Base-by-base conservation (phyloP, 2,329 filamentous ascomycete genomes). In the Ceratocystis harringtonii region DNA sequence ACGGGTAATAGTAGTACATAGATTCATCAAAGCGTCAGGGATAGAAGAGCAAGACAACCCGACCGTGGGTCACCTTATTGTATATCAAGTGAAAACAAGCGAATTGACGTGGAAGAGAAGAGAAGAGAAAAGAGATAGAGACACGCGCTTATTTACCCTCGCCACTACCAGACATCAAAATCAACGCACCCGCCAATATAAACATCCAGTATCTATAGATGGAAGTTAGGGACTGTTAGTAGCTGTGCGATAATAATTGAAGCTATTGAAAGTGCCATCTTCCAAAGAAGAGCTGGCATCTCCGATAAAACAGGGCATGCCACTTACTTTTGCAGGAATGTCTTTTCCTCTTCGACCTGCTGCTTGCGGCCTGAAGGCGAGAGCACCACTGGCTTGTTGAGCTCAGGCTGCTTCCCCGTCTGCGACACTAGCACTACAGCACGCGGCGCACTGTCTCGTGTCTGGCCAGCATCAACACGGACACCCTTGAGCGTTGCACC, bases 301-400 rank as follows among this genome's bases (percentile, higher is more conserved):
- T 28, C 48, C 19, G 44, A 8, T 52, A 1, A 43, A 2, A 61
- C 41, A 25, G 36, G 7, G 15, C 32, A 17, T 36, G 25, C 12
- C 57, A 78, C 80, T 70, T 77, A 87, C 84, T 85, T 87, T 74
- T 87, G 84, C 66, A 88, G 72, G 68, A 88, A 78, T 1, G 81
- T 79, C 79, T 86, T 88, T 76, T 87, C 83, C 71, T 80, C 79
- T 68, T 78, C 77, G 65, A 75, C 79, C 52, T 80, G 79, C 73
- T 82, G 78, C 75, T 78, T 83, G 17, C 85, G 85, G 69, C 85
- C 81, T 30, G 44, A 50, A 0, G 82, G 77, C 58, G 76, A 80
- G 68, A 88, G 74, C 61, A 86, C 80, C 45, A 88, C 78, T 2
- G 85, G 84, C 74, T 81, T 82, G 70, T 86, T 87, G 70, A 88